A percentile compares a stretch with the other conserved stretches of the same genome.
These are phyloP conservation scores for Backusella circina DNA, from an alignment of 192 early-diverging fungal species.

Conservation along the genomic window DNA sequence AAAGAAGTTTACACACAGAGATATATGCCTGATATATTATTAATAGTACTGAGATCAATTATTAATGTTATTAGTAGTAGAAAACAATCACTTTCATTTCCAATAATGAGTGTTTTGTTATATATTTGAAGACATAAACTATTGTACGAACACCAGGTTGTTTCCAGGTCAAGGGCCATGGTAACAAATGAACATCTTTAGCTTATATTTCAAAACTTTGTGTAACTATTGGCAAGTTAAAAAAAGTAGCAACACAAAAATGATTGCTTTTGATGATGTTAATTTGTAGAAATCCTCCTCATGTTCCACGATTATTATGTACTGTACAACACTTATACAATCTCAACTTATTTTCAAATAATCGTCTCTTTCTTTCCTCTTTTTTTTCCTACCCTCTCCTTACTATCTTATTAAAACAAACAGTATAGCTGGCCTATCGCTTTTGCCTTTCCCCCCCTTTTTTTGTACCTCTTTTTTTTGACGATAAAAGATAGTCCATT, in stretches of 20 bases:
- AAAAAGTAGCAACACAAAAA: constrained; percentile 1
- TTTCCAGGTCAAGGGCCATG: neutral
- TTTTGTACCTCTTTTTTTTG: neutral
- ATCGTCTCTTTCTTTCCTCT: neutral
- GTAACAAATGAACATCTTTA: neutral
- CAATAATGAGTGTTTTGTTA: neutral
- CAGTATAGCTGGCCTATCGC: neutral
- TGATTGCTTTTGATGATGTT: neutral
- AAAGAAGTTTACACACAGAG: neutral
- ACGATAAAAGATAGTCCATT: neutral
- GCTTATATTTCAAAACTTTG: neutral
- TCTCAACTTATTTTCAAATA: neutral
- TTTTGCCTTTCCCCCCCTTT: neutral
- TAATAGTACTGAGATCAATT: neutral
- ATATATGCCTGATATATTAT: neutral
- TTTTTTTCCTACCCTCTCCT: neutral
- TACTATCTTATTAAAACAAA: neutral
- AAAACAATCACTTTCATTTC: neutral
- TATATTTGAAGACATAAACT: neutral
- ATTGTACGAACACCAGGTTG: neutral
- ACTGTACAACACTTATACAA: neutral
- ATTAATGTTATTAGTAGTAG: neutral
- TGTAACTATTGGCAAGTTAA: neutral
- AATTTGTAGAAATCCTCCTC: constrained; percentile 1
- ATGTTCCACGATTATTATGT: neutral